Conservation (phyloP, 495 filamentous ascomycete species). For the Aspergillus asperescens region DNA sequence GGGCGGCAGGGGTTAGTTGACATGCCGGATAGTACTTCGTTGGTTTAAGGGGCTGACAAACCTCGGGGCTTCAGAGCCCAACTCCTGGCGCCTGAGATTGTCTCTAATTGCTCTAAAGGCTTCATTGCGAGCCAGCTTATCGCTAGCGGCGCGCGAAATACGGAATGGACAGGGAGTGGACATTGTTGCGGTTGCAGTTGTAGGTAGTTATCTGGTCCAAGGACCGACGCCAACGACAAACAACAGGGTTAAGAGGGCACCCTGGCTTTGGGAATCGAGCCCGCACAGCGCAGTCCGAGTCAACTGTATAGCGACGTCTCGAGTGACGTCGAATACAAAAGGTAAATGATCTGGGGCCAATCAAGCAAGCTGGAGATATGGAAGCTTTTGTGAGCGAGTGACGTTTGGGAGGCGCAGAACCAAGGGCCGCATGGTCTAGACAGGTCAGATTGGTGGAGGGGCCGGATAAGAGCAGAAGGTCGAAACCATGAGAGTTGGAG, state of each 20-base stretch:
- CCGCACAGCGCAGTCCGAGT: background rate
- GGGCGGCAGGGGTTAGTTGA: slow-evolving; percentile 6
- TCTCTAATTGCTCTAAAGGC: slow-evolving; percentile 42
- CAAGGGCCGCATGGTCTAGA: slow-evolving; percentile 26
- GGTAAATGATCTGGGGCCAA: slow-evolving; percentile 9
- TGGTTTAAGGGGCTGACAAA: slow-evolving; percentile 10
- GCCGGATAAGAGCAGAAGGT: background rate
- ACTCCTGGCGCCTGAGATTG: slow-evolving; percentile 40
- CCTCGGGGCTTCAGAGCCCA: slow-evolving; percentile 34
- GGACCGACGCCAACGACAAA: background rate
- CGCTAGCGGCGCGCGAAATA: slow-evolving; percentile 35
- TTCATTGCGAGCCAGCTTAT: slow-evolving; percentile 38
- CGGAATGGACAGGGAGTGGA: slow-evolving; percentile 43
- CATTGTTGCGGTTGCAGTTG: slow-evolving; percentile 19
- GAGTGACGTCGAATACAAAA: slow-evolving; percentile 18
- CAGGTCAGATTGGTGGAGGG: background rate
- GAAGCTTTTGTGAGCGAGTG: slow-evolving; percentile 10
- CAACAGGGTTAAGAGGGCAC: background rate
- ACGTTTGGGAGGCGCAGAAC: slow-evolving; percentile 8
- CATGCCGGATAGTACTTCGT: background rate
- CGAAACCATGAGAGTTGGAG: background rate
- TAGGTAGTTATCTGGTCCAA: background rate
- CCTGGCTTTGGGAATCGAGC: background rate
- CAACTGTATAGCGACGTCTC: background rate
- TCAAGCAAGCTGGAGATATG: slow-evolving; percentile 10